Conservation (phyloP, 495 filamentous ascomycete species). For the Penicillium maclennaniae region DNA sequence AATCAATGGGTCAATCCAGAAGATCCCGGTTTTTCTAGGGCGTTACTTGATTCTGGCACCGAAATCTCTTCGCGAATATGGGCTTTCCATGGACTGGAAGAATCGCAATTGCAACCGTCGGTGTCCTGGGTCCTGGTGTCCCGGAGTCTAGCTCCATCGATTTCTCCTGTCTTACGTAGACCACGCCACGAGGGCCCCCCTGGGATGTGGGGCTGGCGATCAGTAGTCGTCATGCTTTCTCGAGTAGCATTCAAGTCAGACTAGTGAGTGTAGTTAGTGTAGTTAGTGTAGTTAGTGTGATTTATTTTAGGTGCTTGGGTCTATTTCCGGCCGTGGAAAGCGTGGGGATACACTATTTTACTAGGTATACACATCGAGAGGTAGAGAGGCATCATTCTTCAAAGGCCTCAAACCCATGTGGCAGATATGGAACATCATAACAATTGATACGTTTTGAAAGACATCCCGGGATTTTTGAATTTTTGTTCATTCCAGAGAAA, state of each 20-base stretch:
- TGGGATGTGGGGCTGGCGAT: conserved; percentile 21
- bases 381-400: not conserved
- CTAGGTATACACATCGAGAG: not conserved
- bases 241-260: not conserved
- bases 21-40: not conserved
- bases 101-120: not conserved
- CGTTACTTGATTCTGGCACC: not conserved
- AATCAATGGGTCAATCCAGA: not conserved
- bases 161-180: conserved; percentile 5
- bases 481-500: conserved; percentile 36
- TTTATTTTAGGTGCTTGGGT: not conserved
- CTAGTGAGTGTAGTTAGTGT: not conserved
- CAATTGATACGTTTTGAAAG: not conserved
- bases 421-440: not conserved
- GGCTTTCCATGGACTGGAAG: not conserved
- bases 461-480: conserved; percentile 23
- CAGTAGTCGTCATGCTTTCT: conserved; percentile 3
- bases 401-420: no score
- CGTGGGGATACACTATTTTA: not conserved
- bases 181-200: conserved; percentile 12
- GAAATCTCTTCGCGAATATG: not conserved
- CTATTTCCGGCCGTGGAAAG: not conserved
- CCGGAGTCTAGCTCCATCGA: not conserved
- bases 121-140: not conserved
- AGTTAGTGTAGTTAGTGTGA: not conserved